Evolutionary conservation across 148 eudicot species (phyloP).

Genomic region (Beta vulgaris): DNA sequence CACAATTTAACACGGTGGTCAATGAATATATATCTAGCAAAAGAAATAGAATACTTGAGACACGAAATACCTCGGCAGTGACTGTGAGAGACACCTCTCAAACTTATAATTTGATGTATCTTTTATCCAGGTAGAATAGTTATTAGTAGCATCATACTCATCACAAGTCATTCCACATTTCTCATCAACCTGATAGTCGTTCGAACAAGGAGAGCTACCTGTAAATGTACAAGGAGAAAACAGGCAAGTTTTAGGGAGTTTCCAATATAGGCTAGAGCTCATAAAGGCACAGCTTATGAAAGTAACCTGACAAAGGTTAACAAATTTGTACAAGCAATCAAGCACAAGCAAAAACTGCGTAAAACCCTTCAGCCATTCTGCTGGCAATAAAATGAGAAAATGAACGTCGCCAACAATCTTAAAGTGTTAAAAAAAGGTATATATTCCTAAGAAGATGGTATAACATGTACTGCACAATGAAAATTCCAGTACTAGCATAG

Average conservation of each 20-base stretch:
- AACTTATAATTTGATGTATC: constrained; percentile 18
- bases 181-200: constrained; percentile 13
- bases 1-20: constrained; percentile 7
- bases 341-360: not conserved
- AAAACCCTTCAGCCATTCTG: not conserved
- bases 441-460: not conserved
- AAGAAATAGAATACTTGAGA: not conserved
- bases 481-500: not conserved
- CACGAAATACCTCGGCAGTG: constrained; percentile 26
- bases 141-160: constrained; percentile 9
- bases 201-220: constrained; percentile 23
- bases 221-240: constrained; percentile 3
- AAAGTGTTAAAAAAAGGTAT: not conserved
- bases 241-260: constrained; percentile 1
- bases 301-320: not conserved
- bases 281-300: constrained; percentile 1
- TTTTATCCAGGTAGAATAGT: constrained; percentile 17
- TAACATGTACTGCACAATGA: not conserved
- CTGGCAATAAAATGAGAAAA: not conserved
- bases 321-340: not conserved
- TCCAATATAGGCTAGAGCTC: not conserved
- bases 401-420: not conserved
- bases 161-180: constrained; percentile 25
- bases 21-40: not conserved
- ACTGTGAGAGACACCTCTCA: constrained; percentile 10